Base-by-base conservation (phyloP, 768 basidiomycete genomes). In the Termitomyces sp. region DNA sequence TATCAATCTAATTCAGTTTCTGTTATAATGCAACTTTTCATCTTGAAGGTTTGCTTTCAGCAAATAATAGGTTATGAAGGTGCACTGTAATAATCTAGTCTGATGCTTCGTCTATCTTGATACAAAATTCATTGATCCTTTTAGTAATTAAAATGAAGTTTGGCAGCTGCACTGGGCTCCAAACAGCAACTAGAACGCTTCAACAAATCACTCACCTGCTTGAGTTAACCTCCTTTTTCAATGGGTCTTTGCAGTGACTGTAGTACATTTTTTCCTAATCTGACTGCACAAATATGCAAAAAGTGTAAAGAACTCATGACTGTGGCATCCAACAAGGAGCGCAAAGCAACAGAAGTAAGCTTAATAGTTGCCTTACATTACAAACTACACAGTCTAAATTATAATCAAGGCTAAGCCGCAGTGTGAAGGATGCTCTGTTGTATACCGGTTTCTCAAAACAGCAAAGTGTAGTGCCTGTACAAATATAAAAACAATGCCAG, bases 161-260 rank as follows among this genome's bases (percentile, higher is more conserved):
- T 44, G 22, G 24, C 22, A 22, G 12, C n/a, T 10, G 3, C 8
- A 12, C 35, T 35, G 12, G 35, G 13, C 35, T 35, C 9, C 9
- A 9, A 33, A 33, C 9, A 33, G 5, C 1, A 33, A 33, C 32
- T 33, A 9, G 1, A 33, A n/a, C n/a, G 1, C 5, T 33, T 6
- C 40, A 12, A 40, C 40, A 40, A 12, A 40, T n/a, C 10, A 13
- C 14, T 18, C 40, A 42, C 4, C 9, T 20, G 2, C 13, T 20
- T 10, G 8, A 20, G 10, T 20, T 42, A 6, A 35, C 42, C n/a
- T 18, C 8, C 2, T 20, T 6, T 20, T 16, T 42, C 9, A 8
- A 53, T 54, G 53, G 53, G 35, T 43, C 22, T 54, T 16, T 54
- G 53, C 26, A 36, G 18, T 40, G 53, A 54, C 20, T 54, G 53